Evolutionary conservation across 179 eudicot genomes (phyloP), one percentile per base, ranked within the genome.

Genomic region (Drosera spatulata): DNA sequence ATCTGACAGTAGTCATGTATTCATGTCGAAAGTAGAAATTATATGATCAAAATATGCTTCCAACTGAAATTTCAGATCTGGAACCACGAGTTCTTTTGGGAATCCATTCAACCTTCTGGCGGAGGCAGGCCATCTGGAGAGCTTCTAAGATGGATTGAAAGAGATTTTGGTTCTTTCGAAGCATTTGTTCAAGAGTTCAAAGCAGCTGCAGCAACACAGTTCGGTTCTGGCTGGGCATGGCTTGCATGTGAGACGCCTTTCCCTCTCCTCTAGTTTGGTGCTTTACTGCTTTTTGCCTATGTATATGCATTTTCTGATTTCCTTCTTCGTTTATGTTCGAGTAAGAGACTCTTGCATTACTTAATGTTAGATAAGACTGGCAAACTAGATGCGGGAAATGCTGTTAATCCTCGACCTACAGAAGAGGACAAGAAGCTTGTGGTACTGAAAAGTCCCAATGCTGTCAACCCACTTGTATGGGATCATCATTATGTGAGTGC

Each of bases 201-300:
- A 75, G 53, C 91, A 48, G 95, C 91, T 53, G 96, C 95, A 38
- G 72, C 96, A 22, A 84, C 93, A 48, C 98, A 88, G 71, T 91
- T 88, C 70, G 96, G 98, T 72, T 91, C 98, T 64, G 98, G 98
- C 61, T 91, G 95, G 98, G 89, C 96, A 61, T 91, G 98, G 98
- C 96, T 91, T 66, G 86, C 70, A 38, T 88, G 98, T 91, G 73
- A 85, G 96, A 69, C 47, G n/a, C 59, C 41, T 7, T 22, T 22
- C 33, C 33, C 52, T 51, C 2, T 22, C 33, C 1, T 22, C 33
- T 22, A 22, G 33, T 22, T 22, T 22, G 33, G 33, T 22, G 33
- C 33, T 22, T 22, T 22, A 22, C 33, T 22, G 33, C 33, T 22
- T 22, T 22, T 22, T 22, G 33, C 33, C 56, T 53, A 53, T 22